Evolutionary conservation across 1,284 basidiomycete genomes (phyloP).

Genomic region (Afroboletus lepidellus): DNA sequence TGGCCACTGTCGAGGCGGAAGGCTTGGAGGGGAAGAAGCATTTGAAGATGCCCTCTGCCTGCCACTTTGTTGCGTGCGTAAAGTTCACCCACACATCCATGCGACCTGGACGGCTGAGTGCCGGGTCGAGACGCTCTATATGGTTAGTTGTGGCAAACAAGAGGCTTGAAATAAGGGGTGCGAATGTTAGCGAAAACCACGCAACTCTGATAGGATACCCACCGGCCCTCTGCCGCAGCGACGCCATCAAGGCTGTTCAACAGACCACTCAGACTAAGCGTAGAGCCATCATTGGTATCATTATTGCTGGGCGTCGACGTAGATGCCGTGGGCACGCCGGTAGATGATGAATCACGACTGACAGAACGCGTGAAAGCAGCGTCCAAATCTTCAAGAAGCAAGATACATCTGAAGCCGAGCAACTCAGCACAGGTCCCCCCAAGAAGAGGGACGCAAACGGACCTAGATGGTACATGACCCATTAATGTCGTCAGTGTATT

Average conservation of each 20-base stretch:
- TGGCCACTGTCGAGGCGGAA: constrained; percentile 15
- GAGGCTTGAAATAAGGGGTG: constrained; percentile 44
- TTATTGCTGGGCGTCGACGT: constrained; percentile 40
- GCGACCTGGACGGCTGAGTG: constrained; percentile 75
- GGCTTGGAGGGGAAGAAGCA: constrained; percentile 81
- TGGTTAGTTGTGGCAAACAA: constrained; percentile 84
- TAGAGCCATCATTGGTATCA: constrained; percentile 68
- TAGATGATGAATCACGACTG: constrained; percentile 74
- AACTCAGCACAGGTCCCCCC: constrained; percentile 13
- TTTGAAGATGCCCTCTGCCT: constrained; percentile 87
- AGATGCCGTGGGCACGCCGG: constrained; percentile 59
- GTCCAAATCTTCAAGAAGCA: constrained; percentile 85
- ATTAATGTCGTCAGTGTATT: constrained; percentile 79
- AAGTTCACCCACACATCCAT: constrained; percentile 91
- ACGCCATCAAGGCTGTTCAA: constrained; percentile 86
- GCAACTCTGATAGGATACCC: constrained; percentile 30
- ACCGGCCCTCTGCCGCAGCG: constrained; percentile 82
- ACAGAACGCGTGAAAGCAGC: constrained; percentile 83
- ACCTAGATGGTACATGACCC: constrained; percentile 82
- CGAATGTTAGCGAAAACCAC: constrained; percentile 15
- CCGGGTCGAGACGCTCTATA: constrained; percentile 82
- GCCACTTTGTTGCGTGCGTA: constrained; percentile 82
- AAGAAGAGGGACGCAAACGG: constrained; percentile 14
- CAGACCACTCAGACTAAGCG: constrained; percentile 76
- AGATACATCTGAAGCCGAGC: constrained; percentile 60